phyloP scores from a whole-genome alignment of 495 filamentous ascomycete genomes.

The Penicillium riverlandense region DNA sequence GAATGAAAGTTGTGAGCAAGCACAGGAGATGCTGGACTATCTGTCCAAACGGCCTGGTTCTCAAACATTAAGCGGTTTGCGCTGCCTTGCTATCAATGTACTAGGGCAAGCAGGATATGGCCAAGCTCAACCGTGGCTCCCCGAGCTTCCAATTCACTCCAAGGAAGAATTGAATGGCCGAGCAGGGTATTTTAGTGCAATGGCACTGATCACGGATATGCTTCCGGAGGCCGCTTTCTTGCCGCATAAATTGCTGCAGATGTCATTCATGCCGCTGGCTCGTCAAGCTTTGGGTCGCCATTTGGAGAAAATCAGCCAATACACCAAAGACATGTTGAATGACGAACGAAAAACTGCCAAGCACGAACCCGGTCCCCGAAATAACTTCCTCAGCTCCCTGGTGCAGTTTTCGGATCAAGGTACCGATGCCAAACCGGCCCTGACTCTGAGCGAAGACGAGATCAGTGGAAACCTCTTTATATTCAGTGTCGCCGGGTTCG shows the following conservation, averaged over 20 bases:
- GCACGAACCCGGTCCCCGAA: slow-evolving; percentile 8
- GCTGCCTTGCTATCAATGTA: slow-evolving; percentile 33
- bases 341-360: slow-evolving; percentile 18
- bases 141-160: slow-evolving; percentile 3
- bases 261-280: slow-evolving; percentile 21
- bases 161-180: slow-evolving; percentile 6
- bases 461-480: slow-evolving; percentile 37
- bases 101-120: slow-evolving; percentile 31
- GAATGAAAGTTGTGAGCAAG: slow-evolving; percentile 17
- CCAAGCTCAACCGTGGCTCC: slow-evolving; percentile 21
- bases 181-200: slow-evolving; percentile 27
- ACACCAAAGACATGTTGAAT: slow-evolving; percentile 25
- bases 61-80: slow-evolving; percentile 17
- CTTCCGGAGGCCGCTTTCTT: slow-evolving; percentile 24
- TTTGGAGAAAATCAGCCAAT: slow-evolving; percentile 13
- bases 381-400: slow-evolving; percentile 33
- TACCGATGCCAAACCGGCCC: slow-evolving; percentile 4
- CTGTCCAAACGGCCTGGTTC: slow-evolving; percentile 12
- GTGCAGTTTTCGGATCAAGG: slow-evolving; percentile 26
- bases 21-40: slow-evolving; percentile 15
- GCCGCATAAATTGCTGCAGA: slow-evolving; percentile 14
- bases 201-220: slow-evolving; percentile 18
- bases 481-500: slow-evolving; percentile 47
- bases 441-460: slow-evolving; percentile 28
- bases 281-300: slow-evolving; percentile 21